Base-by-base conservation (phyloP, 1,139 yeast species). In the Magnusiomyces ingens region DNA sequence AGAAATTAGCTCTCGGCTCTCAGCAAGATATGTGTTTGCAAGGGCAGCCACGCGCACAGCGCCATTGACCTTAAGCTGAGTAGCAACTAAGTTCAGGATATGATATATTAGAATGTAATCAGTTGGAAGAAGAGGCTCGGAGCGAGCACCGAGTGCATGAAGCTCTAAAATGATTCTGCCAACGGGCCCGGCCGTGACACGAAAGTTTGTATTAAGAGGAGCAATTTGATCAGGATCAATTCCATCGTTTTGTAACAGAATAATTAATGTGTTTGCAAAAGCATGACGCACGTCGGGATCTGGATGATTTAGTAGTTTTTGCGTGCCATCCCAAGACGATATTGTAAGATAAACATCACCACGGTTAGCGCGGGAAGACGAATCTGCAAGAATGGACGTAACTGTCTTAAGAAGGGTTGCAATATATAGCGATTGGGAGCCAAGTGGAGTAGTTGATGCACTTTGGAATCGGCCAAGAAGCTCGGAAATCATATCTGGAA, bases 401-500 rank as follows among this genome's bases (percentile, higher is more conserved):
- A 45, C 17, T 8, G 48, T 18, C 17, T 45, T 45, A 22, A 45
- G 48, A 15, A 45, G n/a, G 15, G 35, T 45, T 13, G 48, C 35
- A 11, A 45, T 45, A 17, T 32, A 45, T 4, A 45, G 15, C 6
- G 48, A 35, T 12, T 36, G 48, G 32, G 29, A 35, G 10, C 37
- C 47, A 3, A 17, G 17, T 2, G 42, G 42, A 21, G 29, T 45
- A 19, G 32, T 45, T 22, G 45, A 36, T 2, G 21, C 32, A 29
- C 37, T 48, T 4, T 52, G 52, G 35, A 60, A 63, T 40, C 64
- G 56, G 18, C 55, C 45, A 21, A 72, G 58, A 8, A 70, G 59
- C 46, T 82, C 90, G 37, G 77, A 76, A 38, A 85, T 73, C 67
- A 89, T 81, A 64, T 87, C 95, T n/a, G 84, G 77, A 18, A 85